phyloP scores from a whole-genome alignment of 306 rosid genomes.

The Acacia melanoxylon region DNA sequence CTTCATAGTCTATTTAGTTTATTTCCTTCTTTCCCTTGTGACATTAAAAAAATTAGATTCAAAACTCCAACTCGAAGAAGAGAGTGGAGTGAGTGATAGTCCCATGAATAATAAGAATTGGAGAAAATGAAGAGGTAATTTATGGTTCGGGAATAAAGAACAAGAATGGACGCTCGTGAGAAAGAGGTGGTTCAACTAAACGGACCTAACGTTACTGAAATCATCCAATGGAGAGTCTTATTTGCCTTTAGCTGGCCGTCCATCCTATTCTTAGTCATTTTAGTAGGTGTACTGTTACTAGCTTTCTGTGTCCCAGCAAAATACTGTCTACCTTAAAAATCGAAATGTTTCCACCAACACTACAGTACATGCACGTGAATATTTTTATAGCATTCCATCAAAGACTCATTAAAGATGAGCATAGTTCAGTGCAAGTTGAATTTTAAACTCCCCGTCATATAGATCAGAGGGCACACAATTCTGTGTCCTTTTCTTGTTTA shows the following conservation, averaged over 20 bases:
- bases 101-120: too few relatives aligned
- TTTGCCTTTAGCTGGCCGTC: background rate
- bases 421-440: background rate
- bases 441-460: background rate
- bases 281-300: background rate
- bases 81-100: too few relatives aligned
- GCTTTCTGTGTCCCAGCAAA: background rate
- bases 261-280: background rate
- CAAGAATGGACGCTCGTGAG: background rate
- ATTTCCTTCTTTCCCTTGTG: too few relatives aligned
- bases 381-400: background rate
- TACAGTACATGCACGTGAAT: constrained; percentile 12
- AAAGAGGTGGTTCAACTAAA: constrained; percentile 14
- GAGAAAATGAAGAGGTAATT: background rate
- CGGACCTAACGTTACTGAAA: background rate
- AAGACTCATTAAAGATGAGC: background rate
- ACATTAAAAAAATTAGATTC: too few relatives aligned
- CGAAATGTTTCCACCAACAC: background rate
- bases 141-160: background rate
- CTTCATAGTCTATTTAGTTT: too few relatives aligned
- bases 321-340: background rate
- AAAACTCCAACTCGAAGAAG: too few relatives aligned
- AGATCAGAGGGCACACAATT: background rate
- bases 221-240: background rate
- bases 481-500: background rate